Conservation (phyloP, 139 green algal species). For the Chlamydomonas incerta region DNA sequence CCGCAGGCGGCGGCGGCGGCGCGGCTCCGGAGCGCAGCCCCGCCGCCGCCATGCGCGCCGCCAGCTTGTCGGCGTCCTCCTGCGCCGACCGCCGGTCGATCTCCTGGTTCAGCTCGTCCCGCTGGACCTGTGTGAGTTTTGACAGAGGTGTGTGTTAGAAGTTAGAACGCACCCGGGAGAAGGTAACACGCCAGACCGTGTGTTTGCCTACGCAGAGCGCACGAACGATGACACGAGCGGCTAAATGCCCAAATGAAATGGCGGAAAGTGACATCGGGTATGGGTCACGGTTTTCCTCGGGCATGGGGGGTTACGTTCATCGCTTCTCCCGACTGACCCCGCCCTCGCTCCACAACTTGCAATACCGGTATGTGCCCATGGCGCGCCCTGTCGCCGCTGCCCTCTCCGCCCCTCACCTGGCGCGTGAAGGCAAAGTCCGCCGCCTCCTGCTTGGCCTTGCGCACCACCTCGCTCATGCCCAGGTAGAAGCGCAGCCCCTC, state of each 20-base stretch:
- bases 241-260: too few relatives aligned
- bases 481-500: conserved; percentile 90
- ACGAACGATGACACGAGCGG: not conserved
- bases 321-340: too few relatives aligned
- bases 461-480: conserved; percentile 83
- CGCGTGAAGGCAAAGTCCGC: conserved; percentile 77
- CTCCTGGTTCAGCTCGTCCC: conserved; percentile 50
- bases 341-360: too few relatives aligned
- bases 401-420: conserved; percentile 37
- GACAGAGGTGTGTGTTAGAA: too few relatives aligned
- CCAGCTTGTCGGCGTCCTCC: conserved; percentile 23
- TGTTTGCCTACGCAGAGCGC: not conserved
- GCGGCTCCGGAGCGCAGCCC: not conserved
- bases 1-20: conserved; percentile 25
- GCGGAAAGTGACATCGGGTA: too few relatives aligned
- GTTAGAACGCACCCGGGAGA: not conserved
- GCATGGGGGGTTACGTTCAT: too few relatives aligned
- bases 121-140: conserved; percentile 42
- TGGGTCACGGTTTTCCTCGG: too few relatives aligned
- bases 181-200: too few relatives aligned
- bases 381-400: too few relatives aligned
- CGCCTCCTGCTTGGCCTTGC: conserved; percentile 80
- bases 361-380: too few relatives aligned
- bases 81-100: conserved; percentile 35
- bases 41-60: not conserved